Conservation (phyloP, 2,329 filamentous ascomycete genomes). For the Diplodia corticola region DNA sequence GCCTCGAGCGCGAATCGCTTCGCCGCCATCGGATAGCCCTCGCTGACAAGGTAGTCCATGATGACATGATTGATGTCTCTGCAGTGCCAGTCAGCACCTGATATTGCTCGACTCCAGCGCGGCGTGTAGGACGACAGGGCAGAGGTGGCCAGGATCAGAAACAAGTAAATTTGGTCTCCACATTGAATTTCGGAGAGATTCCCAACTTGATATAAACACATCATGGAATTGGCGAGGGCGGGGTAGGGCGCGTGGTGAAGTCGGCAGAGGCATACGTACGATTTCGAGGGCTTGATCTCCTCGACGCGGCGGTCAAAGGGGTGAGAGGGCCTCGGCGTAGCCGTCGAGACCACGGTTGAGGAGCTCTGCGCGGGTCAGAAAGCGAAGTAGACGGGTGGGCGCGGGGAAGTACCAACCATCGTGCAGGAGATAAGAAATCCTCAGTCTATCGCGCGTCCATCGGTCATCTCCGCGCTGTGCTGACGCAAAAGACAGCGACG, state of each 20-base stretch:
- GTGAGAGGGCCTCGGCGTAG: slow-evolving; percentile 66
- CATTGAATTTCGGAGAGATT: slow-evolving; percentile 99
- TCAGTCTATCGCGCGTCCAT: slow-evolving; percentile 39
- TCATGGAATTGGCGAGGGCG: slow-evolving; percentile 62
- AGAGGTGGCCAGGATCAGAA: slow-evolving; percentile 54
- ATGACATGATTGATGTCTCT: slow-evolving; percentile 96
- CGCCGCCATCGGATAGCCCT: slow-evolving; percentile 90
- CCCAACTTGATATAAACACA: slow-evolving; percentile 89
- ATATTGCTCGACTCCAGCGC: not conserved
- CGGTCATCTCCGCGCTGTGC: slow-evolving; percentile 30
- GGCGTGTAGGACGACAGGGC: slow-evolving; percentile 27
- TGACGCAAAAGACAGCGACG: slow-evolving; percentile 15
- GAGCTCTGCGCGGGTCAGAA: slow-evolving; percentile 51
- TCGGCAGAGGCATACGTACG: slow-evolving; percentile 60
- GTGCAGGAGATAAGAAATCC: slow-evolving; percentile 28
- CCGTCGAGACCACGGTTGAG: slow-evolving; percentile 69
- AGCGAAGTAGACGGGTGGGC: slow-evolving; percentile 10
- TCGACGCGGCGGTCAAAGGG: slow-evolving; percentile 80
- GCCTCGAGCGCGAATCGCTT: slow-evolving; percentile 93
- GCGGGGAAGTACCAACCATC: slow-evolving; percentile 34
- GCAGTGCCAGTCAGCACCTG: slow-evolving; percentile 32
- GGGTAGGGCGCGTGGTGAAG: slow-evolving; percentile 31
- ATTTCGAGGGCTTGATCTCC: slow-evolving; percentile 83
- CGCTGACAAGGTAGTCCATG: slow-evolving; percentile 94
- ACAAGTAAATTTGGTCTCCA: slow-evolving; percentile 87